Conservation (phyloP, 768 basidiomycete species). For the Agaricus subrufescens region DNA sequence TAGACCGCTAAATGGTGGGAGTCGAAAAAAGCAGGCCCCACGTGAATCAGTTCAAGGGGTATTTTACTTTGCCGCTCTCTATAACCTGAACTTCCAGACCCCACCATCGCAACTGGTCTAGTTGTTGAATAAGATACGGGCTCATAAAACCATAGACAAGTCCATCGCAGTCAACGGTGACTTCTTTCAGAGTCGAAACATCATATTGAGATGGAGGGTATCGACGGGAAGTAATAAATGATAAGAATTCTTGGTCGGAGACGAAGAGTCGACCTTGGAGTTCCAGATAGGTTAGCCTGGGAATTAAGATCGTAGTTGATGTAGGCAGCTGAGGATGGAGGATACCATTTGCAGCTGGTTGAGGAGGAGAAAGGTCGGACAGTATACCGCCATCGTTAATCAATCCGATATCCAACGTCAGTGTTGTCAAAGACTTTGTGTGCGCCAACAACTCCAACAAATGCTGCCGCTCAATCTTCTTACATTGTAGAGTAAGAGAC, state of each 20-base stretch:
- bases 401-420: slow-evolving; percentile 5
- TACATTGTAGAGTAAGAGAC: neutral
- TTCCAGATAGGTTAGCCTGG: slow-evolving; percentile 4
- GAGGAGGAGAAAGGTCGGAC: neutral
- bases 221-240: slow-evolving; percentile 4
- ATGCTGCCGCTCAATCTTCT: slow-evolving; percentile 2
- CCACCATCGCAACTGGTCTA: slow-evolving; percentile 6
- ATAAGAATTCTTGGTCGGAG: slow-evolving; percentile 4
- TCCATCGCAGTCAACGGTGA: slow-evolving; percentile 5
- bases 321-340: neutral
- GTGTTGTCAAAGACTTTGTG: neutral
- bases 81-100: neutral
- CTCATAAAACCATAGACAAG: slow-evolving; percentile 10
- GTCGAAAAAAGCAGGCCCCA: no score
- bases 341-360: neutral
- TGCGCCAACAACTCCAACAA: slow-evolving; percentile 1
- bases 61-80: neutral
- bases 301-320: neutral
- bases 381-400: slow-evolving; percentile 3
- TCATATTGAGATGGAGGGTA: neutral
- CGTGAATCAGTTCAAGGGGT: neutral
- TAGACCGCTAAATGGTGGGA: no score
- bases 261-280: slow-evolving; percentile 7
- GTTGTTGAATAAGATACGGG: slow-evolving; percentile 4
- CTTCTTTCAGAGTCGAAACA: neutral